phyloP scores from a whole-genome alignment of 2,329 filamentous ascomycete species.

The Trichoderma lentiforme region DNA sequence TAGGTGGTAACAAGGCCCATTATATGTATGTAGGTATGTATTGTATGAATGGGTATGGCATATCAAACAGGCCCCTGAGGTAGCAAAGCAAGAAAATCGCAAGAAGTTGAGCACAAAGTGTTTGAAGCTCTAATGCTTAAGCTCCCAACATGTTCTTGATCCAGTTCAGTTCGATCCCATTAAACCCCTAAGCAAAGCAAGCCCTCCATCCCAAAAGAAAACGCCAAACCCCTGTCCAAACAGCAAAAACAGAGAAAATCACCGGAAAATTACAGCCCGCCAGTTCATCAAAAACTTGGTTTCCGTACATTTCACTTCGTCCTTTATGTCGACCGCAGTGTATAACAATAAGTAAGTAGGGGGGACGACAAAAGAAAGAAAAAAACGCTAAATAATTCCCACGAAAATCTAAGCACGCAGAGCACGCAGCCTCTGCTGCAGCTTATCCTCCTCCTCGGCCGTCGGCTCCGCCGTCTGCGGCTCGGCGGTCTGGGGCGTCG shows the following conservation, averaged over 20 bases:
- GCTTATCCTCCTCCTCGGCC: slow-evolving; percentile 73
- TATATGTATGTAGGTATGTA: background rate
- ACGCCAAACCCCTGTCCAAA: slow-evolving; percentile 1
- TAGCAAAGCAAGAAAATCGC: background rate
- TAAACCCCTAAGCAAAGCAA: slow-evolving; percentile 12
- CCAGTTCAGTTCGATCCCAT: background rate
- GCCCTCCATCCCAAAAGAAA: background rate
- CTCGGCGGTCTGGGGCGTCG: slow-evolving; percentile 55
- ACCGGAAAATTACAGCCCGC: background rate
- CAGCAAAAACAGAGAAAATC: too few relatives aligned
- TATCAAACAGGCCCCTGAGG: background rate
- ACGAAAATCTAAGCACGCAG: slow-evolving; percentile 44
- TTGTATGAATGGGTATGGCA: background rate
- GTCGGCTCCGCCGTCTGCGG: slow-evolving; percentile 64
- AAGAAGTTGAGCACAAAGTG: background rate
- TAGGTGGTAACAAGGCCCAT: background rate
- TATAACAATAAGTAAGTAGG: background rate
- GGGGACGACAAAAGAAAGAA: background rate
- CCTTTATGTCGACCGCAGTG: background rate
- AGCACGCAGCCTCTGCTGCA: slow-evolving; percentile 59
- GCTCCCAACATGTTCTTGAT: background rate
- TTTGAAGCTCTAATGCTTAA: background rate
- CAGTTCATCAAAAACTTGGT: background rate
- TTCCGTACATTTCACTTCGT: background rate
- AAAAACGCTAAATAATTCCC: background rate